Percentiles rank a stretch among this genome's conserved stretches.
Conservation (phyloP, 495 filamentous ascomycete genomes). For the Xylaria flabelliformis region DNA sequence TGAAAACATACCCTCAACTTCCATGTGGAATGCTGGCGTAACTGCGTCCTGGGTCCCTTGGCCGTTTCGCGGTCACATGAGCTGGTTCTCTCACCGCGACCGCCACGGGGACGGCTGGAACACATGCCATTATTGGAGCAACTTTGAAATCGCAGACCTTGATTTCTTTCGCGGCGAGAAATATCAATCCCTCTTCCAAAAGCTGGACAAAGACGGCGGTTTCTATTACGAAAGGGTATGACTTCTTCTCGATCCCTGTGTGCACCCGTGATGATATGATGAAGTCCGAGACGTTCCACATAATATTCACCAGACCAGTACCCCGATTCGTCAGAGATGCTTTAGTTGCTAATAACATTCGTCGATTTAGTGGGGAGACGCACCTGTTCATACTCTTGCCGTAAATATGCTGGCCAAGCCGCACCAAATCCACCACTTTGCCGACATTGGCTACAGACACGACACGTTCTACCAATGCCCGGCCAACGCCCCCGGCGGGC, state of each 20-base stretch:
- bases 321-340: not conserved
- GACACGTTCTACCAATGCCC: conserved; percentile 56
- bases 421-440: conserved; percentile 59
- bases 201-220: conserved; percentile 55
- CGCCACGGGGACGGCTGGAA: conserved; percentile 53
- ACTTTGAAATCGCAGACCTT: conserved; percentile 63
- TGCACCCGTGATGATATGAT: not conserved
- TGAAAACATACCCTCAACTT: conserved; percentile 38
- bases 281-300: too few relatives aligned
- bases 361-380: conserved; percentile 58
- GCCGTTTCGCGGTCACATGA: conserved; percentile 46
- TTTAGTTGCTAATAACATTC: conserved; percentile 16
- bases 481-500: conserved; percentile 50
- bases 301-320: not conserved
- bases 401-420: conserved; percentile 57
- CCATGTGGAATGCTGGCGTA: conserved; percentile 50
- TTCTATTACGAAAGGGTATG: conserved; percentile 61
- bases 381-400: conserved; percentile 59
- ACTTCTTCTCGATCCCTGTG: conserved; percentile 2
- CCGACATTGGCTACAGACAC: conserved; percentile 60
- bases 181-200: conserved; percentile 57
- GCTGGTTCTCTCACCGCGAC: conserved; percentile 48
- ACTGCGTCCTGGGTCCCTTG: conserved; percentile 48
- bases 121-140: conserved; percentile 64
- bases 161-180: conserved; percentile 57